A percentile compares a stretch with the other conserved stretches of the same genome.
These are phyloP conservation scores for Solanum aculeatissimum DNA, from an alignment of 305 asterid species.

Conservation along the genomic window DNA sequence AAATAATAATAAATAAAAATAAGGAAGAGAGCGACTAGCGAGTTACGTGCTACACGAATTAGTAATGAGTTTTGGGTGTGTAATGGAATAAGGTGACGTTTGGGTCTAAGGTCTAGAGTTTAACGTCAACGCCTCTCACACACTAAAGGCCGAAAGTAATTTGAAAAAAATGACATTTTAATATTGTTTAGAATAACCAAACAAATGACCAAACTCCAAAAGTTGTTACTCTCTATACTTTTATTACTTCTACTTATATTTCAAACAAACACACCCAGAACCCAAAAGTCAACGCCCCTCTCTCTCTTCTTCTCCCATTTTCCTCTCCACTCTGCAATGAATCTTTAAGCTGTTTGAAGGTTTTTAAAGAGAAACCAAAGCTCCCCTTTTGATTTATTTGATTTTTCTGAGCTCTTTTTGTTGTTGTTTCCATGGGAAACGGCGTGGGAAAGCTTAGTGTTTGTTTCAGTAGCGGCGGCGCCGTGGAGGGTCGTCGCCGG, in stretches of 20 bases:
- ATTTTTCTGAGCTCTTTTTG: neutral
- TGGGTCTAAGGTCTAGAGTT: neutral
- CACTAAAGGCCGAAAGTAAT: neutral
- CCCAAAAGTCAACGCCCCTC: slow-evolving; percentile 53
- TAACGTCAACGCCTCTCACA: slow-evolving; percentile 13
- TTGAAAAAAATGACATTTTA: neutral
- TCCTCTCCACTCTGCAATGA: slow-evolving; percentile 2
- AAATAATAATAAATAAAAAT: neutral
- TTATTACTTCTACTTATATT: slow-evolving; percentile 33
- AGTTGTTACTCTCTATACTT: slow-evolving; percentile 10
- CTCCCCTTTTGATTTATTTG: neutral
- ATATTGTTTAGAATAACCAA: neutral
- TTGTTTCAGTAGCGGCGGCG: slow-evolving; percentile 65
- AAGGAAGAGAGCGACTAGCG: neutral
- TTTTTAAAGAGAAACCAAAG: neutral
- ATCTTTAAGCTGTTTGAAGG: neutral
- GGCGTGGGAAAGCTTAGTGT: slow-evolving; percentile 75
- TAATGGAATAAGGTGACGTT: neutral
- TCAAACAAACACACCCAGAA: neutral
- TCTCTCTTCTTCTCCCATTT: slow-evolving; percentile 6
- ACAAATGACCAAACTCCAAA: slow-evolving; percentile 5
- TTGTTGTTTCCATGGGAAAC: slow-evolving; percentile 53
- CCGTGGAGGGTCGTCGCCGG: slow-evolving; percentile 33
- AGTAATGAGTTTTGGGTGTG: neutral
- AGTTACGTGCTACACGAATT: neutral